Conservation (phyloP, 2,329 filamentous ascomycete species). For the Fusarium udum region DNA sequence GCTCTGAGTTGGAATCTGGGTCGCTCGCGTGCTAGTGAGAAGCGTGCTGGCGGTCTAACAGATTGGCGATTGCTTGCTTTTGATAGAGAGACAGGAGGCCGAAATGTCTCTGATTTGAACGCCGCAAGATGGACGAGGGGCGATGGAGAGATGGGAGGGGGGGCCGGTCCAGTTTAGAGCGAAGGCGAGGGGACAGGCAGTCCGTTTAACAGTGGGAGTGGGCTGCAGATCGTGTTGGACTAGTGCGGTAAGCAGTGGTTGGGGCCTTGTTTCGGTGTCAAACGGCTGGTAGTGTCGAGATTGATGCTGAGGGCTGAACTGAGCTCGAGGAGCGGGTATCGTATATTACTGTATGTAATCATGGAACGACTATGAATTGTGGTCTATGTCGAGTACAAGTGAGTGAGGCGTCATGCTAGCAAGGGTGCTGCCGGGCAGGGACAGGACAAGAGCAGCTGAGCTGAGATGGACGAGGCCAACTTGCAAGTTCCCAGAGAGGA, state of each 20-base stretch:
- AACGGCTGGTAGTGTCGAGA: conserved; percentile 16
- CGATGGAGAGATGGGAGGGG: not conserved
- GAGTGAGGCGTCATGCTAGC: conserved; percentile 20
- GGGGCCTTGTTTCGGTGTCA: conserved; percentile 4
- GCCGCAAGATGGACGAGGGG: conserved; percentile 19
- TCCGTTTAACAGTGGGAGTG: conserved; percentile 13
- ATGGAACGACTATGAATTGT: not conserved
- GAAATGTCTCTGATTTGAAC: conserved; percentile 32
- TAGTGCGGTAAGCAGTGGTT: not conserved
- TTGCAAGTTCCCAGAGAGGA: not conserved
- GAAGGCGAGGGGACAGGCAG: not conserved
- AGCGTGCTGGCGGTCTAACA: conserved; percentile 28
- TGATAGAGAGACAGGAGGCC: conserved; percentile 35
- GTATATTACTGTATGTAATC: conserved; percentile 1
- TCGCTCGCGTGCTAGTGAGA: conserved; percentile 31
- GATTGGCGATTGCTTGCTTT: conserved; percentile 35
- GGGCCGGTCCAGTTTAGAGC: conserved; percentile 5
- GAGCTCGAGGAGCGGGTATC: conserved; percentile 5
- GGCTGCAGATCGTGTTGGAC: conserved; percentile 21
- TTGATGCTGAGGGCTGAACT: not conserved
- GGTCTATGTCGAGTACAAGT: conserved; percentile 12
- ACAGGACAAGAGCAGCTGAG: not conserved
- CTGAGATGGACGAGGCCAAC: conserved; percentile 3
- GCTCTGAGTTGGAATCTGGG: not conserved
- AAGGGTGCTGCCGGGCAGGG: conserved; percentile 1